Percentiles rank a stretch among this genome's conserved stretches.
Evolutionary conservation across 2,329 filamentous ascomycete species (phyloP).

Genomic region (Calonectria multiphialidica): DNA sequence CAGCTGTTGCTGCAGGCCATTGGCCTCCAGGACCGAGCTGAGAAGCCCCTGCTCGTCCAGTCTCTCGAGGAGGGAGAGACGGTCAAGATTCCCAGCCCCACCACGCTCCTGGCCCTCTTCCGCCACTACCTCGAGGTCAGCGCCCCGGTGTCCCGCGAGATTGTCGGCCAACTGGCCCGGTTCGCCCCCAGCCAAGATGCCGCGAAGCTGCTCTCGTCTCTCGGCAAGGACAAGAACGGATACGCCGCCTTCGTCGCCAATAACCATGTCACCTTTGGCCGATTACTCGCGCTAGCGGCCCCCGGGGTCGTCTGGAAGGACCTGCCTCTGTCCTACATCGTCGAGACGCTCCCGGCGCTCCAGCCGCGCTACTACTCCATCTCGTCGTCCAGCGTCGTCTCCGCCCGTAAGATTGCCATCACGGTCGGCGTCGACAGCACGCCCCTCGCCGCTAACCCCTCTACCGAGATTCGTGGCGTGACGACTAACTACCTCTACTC

Average conservation of each 20-base stretch:
- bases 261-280: slow-evolving; percentile 43
- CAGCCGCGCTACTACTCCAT: slow-evolving; percentile 72
- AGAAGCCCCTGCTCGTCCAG: slow-evolving; percentile 40
- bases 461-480: slow-evolving; percentile 33
- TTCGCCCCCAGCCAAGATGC: slow-evolving; percentile 65
- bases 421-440: slow-evolving; percentile 37
- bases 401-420: slow-evolving; percentile 39
- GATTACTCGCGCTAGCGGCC: slow-evolving; percentile 34
- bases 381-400: slow-evolving; percentile 63
- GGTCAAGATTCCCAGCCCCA: slow-evolving; percentile 52
- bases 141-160: slow-evolving; percentile 53
- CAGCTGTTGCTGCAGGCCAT: slow-evolving; percentile 46
- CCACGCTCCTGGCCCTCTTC: slow-evolving; percentile 53
- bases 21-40: slow-evolving; percentile 32
- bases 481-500: slow-evolving; percentile 45
- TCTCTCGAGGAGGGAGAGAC: slow-evolving; percentile 32
- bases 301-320: slow-evolving; percentile 34
- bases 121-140: slow-evolving; percentile 60
- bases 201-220: neutral
- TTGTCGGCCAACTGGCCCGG: slow-evolving; percentile 50
- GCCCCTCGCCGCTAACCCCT: slow-evolving; percentile 26
- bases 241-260: slow-evolving; percentile 35
- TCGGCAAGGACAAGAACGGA: slow-evolving; percentile 35
- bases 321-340: slow-evolving; percentile 61
- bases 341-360: slow-evolving; percentile 64